These are phyloP conservation scores for Trifolium repens DNA, from an alignment of 306 rosid genomes.

Conservation along the genomic window DNA sequence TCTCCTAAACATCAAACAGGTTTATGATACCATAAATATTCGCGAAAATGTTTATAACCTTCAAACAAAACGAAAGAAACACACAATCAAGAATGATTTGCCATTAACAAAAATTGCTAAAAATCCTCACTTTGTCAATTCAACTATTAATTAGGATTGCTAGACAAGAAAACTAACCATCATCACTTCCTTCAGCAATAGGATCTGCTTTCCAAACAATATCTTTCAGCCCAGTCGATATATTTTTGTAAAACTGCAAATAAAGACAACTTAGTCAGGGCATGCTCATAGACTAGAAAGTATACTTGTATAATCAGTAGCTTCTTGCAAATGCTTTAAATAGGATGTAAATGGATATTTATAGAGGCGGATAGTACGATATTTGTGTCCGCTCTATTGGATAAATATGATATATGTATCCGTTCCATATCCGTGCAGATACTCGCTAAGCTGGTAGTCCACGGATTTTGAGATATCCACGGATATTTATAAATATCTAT, in stretches of 20 bases:
- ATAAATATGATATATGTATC: no score
- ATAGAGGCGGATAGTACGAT: no score
- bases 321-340: neutral
- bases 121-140: conserved; percentile 1
- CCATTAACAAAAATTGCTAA: conserved; percentile 14
- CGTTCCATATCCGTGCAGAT: no score
- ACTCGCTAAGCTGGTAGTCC: no score
- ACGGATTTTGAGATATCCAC: no score
- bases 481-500: no score
- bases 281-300: neutral
- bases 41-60: conserved; percentile 7
- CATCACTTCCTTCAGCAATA: conserved; percentile 53
- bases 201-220: conserved; percentile 88
- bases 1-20: no score
- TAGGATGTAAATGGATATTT: neutral
- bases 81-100: neutral
- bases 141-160: conserved; percentile 19
- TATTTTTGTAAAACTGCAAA: conserved; percentile 80
- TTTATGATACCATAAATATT: neutral
- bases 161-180: conserved; percentile 57
- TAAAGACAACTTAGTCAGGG: conserved; percentile 36
- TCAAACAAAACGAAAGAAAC: neutral
- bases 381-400: no score
- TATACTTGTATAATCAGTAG: neutral
- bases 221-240: conserved; percentile 83